Base-by-base conservation (phyloP, 768 basidiomycete genomes). In the Russula sp. region DNA sequence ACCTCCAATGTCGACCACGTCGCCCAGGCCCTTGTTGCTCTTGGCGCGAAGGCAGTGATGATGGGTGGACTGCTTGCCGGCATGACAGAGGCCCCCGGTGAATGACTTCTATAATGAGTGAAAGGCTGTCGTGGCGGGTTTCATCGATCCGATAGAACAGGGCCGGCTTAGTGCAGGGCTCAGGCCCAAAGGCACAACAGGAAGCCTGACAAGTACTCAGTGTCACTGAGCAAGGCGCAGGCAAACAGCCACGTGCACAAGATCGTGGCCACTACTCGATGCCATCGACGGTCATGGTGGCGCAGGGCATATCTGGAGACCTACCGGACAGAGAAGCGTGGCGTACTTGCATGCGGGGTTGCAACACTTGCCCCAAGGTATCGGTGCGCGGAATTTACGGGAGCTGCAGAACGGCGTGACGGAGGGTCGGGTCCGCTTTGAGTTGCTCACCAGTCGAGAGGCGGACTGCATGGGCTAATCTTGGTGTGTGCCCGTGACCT, bases 71-170 rank as follows among this genome's bases (percentile, higher is more conserved):
- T 98, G 51, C 79, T 99, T 29, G 97, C 97, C 2, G 96, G 96
- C 35, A 98, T 96, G 39, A 87, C 92, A 65, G 96, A 99, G 74
- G 93, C 94, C 0, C 97, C 97, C 0, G 96, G 97, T 68, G 94
- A 98, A 77, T 99, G n/a, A 97, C 79, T 98, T 97, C 74, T 99
- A 96, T 76, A 95, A 98, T 71, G 95, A 98, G 66, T 96, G 97
- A 65, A 99, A 99, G 82, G 86, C 36, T 99, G 98, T 76, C 87
- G 97, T 59, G 97, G 97, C 5, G 97, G 96, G 96, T 20, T 42
- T 67, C 39, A 65, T 78, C 70, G 92, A 95, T 75, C 91, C 93
- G 3, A 95, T 93, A 90, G 89, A 90, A 58, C 84, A 89, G 67
- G 85, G 87, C 42, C 85, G 84, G 65, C 72, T 81, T 14, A 8